These are phyloP conservation scores for Phoenix dactylifera DNA, from an alignment of 176 grass and related monocot species.

Conservation along the genomic window DNA sequence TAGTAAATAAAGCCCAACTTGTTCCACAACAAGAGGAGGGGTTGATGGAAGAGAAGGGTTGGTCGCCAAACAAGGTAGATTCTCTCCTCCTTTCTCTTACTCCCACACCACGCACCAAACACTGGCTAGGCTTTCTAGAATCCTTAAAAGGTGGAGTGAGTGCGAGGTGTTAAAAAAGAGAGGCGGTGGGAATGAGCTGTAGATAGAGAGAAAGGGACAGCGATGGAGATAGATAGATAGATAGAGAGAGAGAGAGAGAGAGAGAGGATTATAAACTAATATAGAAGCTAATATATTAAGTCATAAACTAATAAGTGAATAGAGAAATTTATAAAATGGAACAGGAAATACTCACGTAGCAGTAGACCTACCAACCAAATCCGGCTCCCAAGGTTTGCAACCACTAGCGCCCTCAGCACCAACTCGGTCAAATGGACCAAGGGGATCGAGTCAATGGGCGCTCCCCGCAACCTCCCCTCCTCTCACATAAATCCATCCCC, in stretches of 20 bases:
- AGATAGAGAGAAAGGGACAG: background rate
- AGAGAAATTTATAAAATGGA: background rate
- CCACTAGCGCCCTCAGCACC: background rate
- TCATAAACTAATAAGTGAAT: background rate
- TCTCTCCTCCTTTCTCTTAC: background rate
- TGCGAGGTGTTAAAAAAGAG: background rate
- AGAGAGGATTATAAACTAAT: background rate
- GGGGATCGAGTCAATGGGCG: constrained; percentile 10
- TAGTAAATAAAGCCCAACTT: background rate
- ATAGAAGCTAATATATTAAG: no score
- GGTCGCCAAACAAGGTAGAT: constrained; percentile 6
- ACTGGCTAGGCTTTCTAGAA: constrained; percentile 9
- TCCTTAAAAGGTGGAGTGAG: background rate
- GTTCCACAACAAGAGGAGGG: background rate
- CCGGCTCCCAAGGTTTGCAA: background rate
- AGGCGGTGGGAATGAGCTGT: background rate
- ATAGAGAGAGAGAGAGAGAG: background rate
- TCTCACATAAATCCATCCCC: background rate
- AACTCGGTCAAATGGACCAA: constrained; percentile 6
- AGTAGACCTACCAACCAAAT: constrained; percentile 13
- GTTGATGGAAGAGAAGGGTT: background rate
- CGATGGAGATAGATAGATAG: no score
- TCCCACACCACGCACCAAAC: background rate
- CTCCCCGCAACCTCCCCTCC: background rate
- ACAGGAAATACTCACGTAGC: background rate